Percentiles rank a stretch among this genome's conserved stretches.
Conservation (phyloP, 2,329 filamentous ascomycete species). For the Colletotrichum aenigma region DNA sequence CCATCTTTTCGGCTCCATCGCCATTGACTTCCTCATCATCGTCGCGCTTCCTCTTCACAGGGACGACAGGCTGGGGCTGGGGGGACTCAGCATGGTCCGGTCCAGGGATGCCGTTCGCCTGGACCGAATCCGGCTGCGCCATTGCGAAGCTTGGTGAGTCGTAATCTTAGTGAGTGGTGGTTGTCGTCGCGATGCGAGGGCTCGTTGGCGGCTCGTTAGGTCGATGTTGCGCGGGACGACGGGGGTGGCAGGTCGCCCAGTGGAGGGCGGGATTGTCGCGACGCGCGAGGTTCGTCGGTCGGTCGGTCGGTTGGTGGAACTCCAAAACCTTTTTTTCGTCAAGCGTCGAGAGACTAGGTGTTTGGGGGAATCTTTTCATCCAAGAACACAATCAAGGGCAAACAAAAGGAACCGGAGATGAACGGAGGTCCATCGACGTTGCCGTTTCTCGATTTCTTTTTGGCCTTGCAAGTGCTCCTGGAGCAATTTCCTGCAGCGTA, state of each 20-base stretch:
- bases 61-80: slow-evolving; percentile 35
- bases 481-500: slow-evolving; percentile 23
- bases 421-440: slow-evolving; percentile 19
- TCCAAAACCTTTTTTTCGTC: slow-evolving; percentile 40
- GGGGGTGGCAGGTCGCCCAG: slow-evolving; percentile 19
- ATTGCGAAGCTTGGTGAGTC: slow-evolving; percentile 30
- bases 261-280: slow-evolving; percentile 23
- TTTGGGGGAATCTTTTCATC: slow-evolving; percentile 34
- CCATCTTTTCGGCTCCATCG: slow-evolving; percentile 26
- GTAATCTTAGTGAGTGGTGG: neutral
- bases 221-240: slow-evolving; percentile 19
- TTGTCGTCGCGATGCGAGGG: slow-evolving; percentile 2
- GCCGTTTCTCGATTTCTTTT: slow-evolving; percentile 11
- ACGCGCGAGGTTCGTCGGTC: slow-evolving; percentile 24
- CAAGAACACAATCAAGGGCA: slow-evolving; percentile 18
- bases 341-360: slow-evolving; percentile 33
- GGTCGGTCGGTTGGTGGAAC: slow-evolving; percentile 38
- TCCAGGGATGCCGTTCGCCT: slow-evolving; percentile 46
- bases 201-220: neutral
- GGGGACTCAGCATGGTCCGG: slow-evolving; percentile 34
- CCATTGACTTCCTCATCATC: slow-evolving; percentile 39
- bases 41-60: slow-evolving; percentile 66
- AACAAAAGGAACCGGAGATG: slow-evolving; percentile 10
- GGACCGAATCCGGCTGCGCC: slow-evolving; percentile 44
- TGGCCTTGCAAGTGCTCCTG: slow-evolving; percentile 12